Evolutionary conservation across 2,329 filamentous ascomycete genomes (phyloP).

Genomic region (Neofusicoccum cordaticola): DNA sequence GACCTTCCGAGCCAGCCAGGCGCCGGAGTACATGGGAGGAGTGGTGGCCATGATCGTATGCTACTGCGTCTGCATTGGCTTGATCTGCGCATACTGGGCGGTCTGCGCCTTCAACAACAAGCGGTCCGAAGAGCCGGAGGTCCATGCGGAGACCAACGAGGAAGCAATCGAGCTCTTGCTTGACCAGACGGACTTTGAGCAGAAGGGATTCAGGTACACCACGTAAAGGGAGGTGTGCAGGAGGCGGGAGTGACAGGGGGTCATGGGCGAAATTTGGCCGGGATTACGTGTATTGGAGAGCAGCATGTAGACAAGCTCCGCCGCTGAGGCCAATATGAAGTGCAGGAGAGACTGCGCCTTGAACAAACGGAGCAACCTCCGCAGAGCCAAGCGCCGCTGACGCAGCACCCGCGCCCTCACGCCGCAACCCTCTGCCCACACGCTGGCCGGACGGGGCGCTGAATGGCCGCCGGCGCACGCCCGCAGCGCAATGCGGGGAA

Average conservation of each 20-base stretch:
- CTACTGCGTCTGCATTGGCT: slow-evolving; percentile 13
- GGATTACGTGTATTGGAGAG: no score
- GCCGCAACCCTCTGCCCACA: no score
- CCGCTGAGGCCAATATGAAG: no score
- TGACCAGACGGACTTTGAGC: slow-evolving; percentile 21
- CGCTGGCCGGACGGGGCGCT: not conserved
- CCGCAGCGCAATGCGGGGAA: not conserved
- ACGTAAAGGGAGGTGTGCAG: not conserved
- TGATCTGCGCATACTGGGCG: slow-evolving; percentile 12
- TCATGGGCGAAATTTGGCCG: not conserved
- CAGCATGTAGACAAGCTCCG: no score
- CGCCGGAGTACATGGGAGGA: slow-evolving; percentile 37
- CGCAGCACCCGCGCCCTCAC: no score
- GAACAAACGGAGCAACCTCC: no score
- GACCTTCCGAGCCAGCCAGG: slow-evolving; percentile 40
- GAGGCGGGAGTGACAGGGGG: not conserved
- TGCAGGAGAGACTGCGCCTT: no score
- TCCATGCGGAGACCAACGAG: not conserved
- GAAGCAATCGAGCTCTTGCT: slow-evolving; percentile 5
- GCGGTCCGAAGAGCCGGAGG: not conserved
- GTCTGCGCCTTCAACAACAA: not conserved
- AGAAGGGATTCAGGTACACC: slow-evolving; percentile 20
- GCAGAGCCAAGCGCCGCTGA: no score
- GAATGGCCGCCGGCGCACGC: not conserved
- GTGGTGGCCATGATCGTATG: slow-evolving; percentile 13